These are phyloP conservation scores for Cryptococcus sp. DNA, from an alignment of 1,284 basidiomycete genomes.

Conservation along the genomic window DNA sequence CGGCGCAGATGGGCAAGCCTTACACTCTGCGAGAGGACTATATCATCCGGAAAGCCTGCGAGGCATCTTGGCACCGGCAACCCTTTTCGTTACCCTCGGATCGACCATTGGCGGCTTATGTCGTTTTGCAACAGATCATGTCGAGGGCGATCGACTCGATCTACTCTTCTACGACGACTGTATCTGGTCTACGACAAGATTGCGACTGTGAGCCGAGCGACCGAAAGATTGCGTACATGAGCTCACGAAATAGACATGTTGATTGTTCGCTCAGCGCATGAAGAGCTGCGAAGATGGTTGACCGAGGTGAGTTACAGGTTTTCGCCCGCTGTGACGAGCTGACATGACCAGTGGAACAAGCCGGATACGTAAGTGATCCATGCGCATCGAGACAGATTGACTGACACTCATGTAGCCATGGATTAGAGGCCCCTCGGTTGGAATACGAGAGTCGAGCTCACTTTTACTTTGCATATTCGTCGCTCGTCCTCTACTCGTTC, in stretches of 20 bases:
- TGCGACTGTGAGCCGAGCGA: slow-evolving; percentile 61
- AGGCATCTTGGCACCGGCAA: slow-evolving; percentile 59
- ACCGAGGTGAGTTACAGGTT: slow-evolving; percentile 24
- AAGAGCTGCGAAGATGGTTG: slow-evolving; percentile 40
- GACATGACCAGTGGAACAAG: slow-evolving; percentile 10
- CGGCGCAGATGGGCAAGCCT: slow-evolving; percentile 58
- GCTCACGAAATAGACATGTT: slow-evolving; percentile 30
- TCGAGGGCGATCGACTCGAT: slow-evolving; percentile 83
- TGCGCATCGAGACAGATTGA: background rate
- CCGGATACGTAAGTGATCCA: slow-evolving; percentile 2
- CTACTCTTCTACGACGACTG: slow-evolving; percentile 73
- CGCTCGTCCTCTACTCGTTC: slow-evolving; percentile 86
- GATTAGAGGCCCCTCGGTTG: background rate
- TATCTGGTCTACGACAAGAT: slow-evolving; percentile 78
- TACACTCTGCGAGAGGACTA: slow-evolving; percentile 53
- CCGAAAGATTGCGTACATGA: slow-evolving; percentile 51
- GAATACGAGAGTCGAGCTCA: slow-evolving; percentile 48
- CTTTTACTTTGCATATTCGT: slow-evolving; percentile 79
- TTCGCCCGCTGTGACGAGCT: too few species aligned
- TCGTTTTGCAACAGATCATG: slow-evolving; percentile 75
- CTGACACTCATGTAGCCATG: background rate
- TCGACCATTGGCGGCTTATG: slow-evolving; percentile 42
- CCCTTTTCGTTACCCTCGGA: slow-evolving; percentile 61
- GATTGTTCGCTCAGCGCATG: slow-evolving; percentile 41
- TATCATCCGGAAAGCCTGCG: slow-evolving; percentile 75